phyloP scores from a whole-genome alignment of 1,139 yeast species.

The Yarrowia galli region DNA sequence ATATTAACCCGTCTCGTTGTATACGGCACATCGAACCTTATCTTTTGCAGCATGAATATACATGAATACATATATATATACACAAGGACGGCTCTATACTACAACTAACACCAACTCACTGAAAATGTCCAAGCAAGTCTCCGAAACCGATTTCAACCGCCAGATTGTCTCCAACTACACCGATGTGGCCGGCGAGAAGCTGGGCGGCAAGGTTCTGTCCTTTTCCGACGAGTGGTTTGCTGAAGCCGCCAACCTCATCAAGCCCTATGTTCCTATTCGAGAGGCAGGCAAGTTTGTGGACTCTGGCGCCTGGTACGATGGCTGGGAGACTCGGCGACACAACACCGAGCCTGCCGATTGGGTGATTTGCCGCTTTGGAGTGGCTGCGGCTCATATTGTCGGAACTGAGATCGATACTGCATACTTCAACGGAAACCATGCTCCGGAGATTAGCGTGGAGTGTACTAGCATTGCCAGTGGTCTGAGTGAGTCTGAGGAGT shows the following conservation, averaged over 20 bases:
- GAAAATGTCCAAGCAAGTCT: conserved; percentile 16
- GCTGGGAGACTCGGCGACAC: conserved; percentile 98
- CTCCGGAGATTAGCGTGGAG: conserved; percentile 87
- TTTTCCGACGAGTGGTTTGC: conserved; percentile 96
- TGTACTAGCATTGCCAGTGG: conserved; percentile 15
- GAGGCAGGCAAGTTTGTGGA: conserved; percentile 80
- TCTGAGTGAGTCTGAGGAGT: conserved; percentile 5
- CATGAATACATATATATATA: conserved; percentile 6
- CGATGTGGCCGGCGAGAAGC: conserved; percentile 81
- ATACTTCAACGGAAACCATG: conserved; percentile 92
- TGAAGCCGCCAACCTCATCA: conserved; percentile 84
- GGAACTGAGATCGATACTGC: conserved; percentile 94
- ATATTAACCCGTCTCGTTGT: not conserved
- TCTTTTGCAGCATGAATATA: not conserved
- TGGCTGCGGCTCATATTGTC: conserved; percentile 74
- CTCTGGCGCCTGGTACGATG: conserved; percentile 97
- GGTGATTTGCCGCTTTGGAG: conserved; percentile 85
- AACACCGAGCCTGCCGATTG: conserved; percentile 83
- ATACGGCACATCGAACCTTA: not conserved
- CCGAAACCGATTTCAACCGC: conserved; percentile 13
- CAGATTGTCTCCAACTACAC: conserved; percentile 34
- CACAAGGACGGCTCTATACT: not conserved
- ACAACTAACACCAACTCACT: not conserved
- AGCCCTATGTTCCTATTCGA: conserved; percentile 78
- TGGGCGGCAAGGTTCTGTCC: conserved; percentile 75